phyloP scores from a whole-genome alignment of 257 asterid genomes.

The Nyctanthes arbortristis region DNA sequence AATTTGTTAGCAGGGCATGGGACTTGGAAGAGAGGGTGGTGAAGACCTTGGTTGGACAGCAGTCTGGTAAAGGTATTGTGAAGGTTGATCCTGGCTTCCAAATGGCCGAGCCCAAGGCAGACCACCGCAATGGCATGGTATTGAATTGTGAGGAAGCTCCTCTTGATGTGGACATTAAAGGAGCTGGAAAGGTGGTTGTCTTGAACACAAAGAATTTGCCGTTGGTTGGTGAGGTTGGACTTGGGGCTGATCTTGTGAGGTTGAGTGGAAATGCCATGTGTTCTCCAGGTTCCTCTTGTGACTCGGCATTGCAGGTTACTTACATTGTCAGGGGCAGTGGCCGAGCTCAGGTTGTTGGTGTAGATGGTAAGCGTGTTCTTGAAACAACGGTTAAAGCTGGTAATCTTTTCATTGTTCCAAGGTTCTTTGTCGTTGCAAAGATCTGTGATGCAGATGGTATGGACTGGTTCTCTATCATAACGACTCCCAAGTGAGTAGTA shows the following conservation, averaged over 20 bases:
- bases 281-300: constrained; percentile 74
- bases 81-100: constrained; percentile 47
- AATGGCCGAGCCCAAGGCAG: constrained; percentile 66
- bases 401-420: constrained; percentile 66
- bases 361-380: constrained; percentile 61
- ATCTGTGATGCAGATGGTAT: constrained; percentile 64
- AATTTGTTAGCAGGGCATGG: constrained; percentile 72
- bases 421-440: constrained; percentile 73
- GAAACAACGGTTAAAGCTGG: constrained; percentile 67
- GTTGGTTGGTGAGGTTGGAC: constrained; percentile 65
- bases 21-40: constrained; percentile 53
- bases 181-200: constrained; percentile 69
- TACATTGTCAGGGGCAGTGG: constrained; percentile 73
- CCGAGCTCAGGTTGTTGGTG: constrained; percentile 66
- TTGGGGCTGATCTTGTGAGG: constrained; percentile 70
- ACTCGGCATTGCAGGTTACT: constrained; percentile 70
- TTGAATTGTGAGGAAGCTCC: constrained; percentile 73
- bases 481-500: constrained; percentile 61
- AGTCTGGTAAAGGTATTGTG: constrained; percentile 48
- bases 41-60: constrained; percentile 57
- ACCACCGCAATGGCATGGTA: constrained; percentile 58
- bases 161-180: constrained; percentile 63
- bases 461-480: constrained; percentile 86
- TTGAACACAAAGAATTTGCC: constrained; percentile 74
- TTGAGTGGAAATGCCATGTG: constrained; percentile 63